phyloP scores from a whole-genome alignment of 2,329 filamentous ascomycete genomes.

The Basipetospora sp. region DNA sequence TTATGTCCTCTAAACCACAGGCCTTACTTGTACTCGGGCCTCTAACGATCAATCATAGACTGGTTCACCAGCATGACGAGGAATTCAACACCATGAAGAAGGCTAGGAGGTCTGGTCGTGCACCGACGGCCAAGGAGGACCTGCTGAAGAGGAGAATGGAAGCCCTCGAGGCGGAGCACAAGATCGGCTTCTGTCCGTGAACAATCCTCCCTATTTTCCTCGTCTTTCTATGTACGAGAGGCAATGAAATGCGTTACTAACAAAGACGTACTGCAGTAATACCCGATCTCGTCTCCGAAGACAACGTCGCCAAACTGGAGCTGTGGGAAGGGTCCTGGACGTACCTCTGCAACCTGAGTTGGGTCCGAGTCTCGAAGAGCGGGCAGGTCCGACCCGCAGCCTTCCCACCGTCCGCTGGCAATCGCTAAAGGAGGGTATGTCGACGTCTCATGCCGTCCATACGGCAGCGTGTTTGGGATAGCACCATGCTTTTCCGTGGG shows the following conservation, averaged over 20 bases:
- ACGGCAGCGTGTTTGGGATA: neutral
- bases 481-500: neutral
- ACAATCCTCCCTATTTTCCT: too few relatives aligned
- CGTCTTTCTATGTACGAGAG: too few relatives aligned
- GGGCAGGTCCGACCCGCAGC: constrained; percentile 53
- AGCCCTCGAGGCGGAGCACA: constrained; percentile 62
- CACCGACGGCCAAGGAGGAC: constrained; percentile 63
- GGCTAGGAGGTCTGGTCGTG: constrained; percentile 61
- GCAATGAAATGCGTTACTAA: too few relatives aligned
- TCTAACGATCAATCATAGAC: constrained; percentile 25
- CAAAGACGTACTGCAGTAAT: constrained; percentile 33
- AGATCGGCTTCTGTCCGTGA: constrained; percentile 61
- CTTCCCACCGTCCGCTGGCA: constrained; percentile 49
- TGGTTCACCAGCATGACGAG: constrained; percentile 54
- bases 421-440: neutral
- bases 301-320: constrained; percentile 50
- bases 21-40: constrained; percentile 9
- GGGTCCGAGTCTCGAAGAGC: constrained; percentile 55
- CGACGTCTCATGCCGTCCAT: constrained; percentile 3
- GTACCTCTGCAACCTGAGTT: constrained; percentile 59
- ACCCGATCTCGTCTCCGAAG: constrained; percentile 57
- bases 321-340: constrained; percentile 78
- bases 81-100: constrained; percentile 53
- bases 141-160: constrained; percentile 57
- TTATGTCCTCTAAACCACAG: constrained; percentile 7